Evolutionary conservation across 2,329 filamentous ascomycete genomes (phyloP).

Genomic region (Arthroderma sp.): DNA sequence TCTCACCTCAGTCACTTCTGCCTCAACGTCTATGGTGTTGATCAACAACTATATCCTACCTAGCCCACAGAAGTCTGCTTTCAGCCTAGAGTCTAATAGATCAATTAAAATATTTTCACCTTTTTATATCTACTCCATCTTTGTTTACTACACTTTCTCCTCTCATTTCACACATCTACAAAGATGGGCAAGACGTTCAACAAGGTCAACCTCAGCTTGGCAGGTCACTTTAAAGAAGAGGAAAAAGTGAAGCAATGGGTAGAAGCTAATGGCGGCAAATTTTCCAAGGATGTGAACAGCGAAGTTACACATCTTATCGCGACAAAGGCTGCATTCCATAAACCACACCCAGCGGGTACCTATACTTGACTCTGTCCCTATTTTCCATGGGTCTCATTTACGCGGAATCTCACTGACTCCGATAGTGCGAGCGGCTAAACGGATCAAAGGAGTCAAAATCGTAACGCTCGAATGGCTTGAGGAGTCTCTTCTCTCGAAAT

Average conservation of each 20-base stretch:
- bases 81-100: neutral
- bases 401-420: conserved; percentile 7
- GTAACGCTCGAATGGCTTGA: conserved; percentile 36
- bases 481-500: conserved; percentile 27
- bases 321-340: conserved; percentile 47
- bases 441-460: conserved; percentile 27
- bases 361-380: neutral
- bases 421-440: conserved; percentile 29
- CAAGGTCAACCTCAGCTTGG: conserved; percentile 41
- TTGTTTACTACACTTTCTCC: neutral
- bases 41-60: too few relatives aligned
- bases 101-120: neutral
- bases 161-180: neutral
- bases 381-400: neutral
- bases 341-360: conserved; percentile 30
- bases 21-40: too few relatives aligned
- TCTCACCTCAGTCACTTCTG: too few relatives aligned
- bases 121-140: neutral
- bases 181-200: conserved; percentile 36
- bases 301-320: conserved; percentile 62
- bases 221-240: conserved; percentile 44
- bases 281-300: conserved; percentile 37
- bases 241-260: conserved; percentile 56
- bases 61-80: too few relatives aligned
- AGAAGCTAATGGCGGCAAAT: conserved; percentile 46